Evolutionary conservation across 805 yeast species (phyloP).

Genomic region (Myxozyma geophila): DNA sequence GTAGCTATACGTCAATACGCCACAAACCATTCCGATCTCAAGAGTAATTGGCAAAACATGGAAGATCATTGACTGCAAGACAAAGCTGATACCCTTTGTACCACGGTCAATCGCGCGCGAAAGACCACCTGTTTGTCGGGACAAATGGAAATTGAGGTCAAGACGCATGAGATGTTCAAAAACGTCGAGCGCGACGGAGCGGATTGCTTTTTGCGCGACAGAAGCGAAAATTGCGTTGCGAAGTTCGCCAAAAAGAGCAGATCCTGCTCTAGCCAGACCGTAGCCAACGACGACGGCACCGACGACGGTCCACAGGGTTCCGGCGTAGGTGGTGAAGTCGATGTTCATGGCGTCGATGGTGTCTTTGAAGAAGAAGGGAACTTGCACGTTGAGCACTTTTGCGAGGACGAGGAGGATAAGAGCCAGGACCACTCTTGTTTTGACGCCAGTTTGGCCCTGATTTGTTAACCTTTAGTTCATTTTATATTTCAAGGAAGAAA

Average conservation of each 20-base stretch:
- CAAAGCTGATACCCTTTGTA: conserved; percentile 94
- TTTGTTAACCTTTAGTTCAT: background rate
- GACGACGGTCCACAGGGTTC: conserved; percentile 65
- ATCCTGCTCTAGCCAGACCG: conserved; percentile 92
- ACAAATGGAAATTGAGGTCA: conserved; percentile 86
- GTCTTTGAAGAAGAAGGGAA: conserved; percentile 88
- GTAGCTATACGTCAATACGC: conserved; percentile 89
- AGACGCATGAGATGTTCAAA: conserved; percentile 80
- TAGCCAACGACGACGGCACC: conserved; percentile 78
- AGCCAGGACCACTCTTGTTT: conserved; percentile 76
- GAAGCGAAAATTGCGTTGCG: conserved; percentile 94
- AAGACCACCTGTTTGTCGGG: conserved; percentile 93
- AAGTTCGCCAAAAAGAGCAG: conserved; percentile 91
- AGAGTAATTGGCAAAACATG: conserved; percentile 91
- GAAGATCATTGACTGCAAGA: conserved; percentile 94
- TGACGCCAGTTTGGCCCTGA: conserved; percentile 63
- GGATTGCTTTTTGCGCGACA: conserved; percentile 93
- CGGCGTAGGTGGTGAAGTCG: conserved; percentile 75
- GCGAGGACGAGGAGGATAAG: conserved; percentile 73
- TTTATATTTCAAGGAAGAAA: background rate
- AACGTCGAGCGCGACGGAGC: conserved; percentile 85
- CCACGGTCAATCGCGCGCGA: conserved; percentile 97
- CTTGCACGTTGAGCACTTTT: conserved; percentile 88
- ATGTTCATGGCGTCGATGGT: conserved; percentile 92
- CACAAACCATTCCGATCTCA: conserved; percentile 91